A percentile compares a stretch with the other conserved stretches of the same genome.
Conservation (phyloP, 768 basidiomycete species). For the Pleurotus tuoliensis region DNA sequence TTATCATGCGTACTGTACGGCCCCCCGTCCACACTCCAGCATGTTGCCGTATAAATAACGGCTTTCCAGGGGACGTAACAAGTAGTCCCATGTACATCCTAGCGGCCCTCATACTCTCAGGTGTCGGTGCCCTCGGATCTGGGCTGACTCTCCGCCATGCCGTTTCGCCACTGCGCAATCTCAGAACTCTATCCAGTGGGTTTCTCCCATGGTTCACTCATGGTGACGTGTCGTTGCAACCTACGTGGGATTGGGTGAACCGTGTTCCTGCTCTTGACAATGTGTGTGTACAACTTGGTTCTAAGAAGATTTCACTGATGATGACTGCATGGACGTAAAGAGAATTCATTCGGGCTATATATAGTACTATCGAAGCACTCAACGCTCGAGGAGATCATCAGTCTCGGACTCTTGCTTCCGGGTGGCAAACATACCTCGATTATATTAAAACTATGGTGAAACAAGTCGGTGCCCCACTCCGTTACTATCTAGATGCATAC, state of each 20-base stretch:
- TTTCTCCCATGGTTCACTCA: slow-evolving; percentile 18
- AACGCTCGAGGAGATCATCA: slow-evolving; percentile 10
- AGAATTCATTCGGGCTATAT: slow-evolving; percentile 21
- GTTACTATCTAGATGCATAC: not conserved
- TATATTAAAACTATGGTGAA: slow-evolving; percentile 16
- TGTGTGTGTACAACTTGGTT: slow-evolving; percentile 2
- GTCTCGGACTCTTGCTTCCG: slow-evolving; percentile 10
- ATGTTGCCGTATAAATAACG: not conserved
- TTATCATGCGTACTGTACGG: not conserved
- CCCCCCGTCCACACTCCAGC: not conserved
- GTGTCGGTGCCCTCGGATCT: not conserved
- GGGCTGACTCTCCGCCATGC: not conserved
- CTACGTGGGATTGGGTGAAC: slow-evolving; percentile 21
- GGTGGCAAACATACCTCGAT: slow-evolving; percentile 17
- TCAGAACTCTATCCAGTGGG: slow-evolving; percentile 13
- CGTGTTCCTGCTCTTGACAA: slow-evolving; percentile 22
- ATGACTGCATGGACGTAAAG: not conserved
- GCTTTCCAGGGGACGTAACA: not conserved
- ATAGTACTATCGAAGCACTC: slow-evolving; percentile 17
- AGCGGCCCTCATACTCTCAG: not conserved
- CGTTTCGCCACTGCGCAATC: slow-evolving; percentile 4
- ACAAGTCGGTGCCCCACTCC: slow-evolving; percentile 2
- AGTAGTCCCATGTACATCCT: not conserved
- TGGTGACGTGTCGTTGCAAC: slow-evolving; percentile 14
- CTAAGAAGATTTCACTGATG: not conserved